Conservation (phyloP, 106 monocot species). For the Acorus calamus region DNA sequence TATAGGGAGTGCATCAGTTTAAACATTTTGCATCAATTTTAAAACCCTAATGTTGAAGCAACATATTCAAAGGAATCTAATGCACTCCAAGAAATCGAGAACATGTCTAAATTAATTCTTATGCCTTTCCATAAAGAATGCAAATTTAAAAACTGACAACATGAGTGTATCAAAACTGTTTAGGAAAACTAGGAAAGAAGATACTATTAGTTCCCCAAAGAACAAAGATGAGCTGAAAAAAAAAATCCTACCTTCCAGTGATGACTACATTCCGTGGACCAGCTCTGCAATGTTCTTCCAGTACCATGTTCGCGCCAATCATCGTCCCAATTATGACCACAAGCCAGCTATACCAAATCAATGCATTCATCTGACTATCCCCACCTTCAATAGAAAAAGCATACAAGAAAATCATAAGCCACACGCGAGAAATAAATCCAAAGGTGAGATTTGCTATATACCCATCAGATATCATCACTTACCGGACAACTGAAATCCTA, state of each 20-base stretch:
- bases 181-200: no score
- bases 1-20: no score
- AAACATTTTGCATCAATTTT: no score
- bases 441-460: background rate
- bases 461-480: background rate
- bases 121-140: no score
- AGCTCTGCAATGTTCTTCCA: constrained; percentile 89
- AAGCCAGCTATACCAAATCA: constrained; percentile 99
- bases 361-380: constrained; percentile 70
- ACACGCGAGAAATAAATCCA: constrained; percentile 2
- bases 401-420: background rate
- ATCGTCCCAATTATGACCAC: constrained; percentile 96
- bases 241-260: constrained; percentile 68
- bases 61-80: no score
- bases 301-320: constrained; percentile 86
- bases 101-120: no score
- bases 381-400: constrained; percentile 40
- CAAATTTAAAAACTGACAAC: no score
- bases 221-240: background rate
- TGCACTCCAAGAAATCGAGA: no score
- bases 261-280: constrained; percentile 96
- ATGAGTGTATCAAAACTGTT: no score
- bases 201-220: background rate
- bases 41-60: no score
- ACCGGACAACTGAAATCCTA: constrained; percentile 97